Base-by-base conservation (phyloP, 2,329 filamentous ascomycete species). In the Trichophyton rubrum region DNA sequence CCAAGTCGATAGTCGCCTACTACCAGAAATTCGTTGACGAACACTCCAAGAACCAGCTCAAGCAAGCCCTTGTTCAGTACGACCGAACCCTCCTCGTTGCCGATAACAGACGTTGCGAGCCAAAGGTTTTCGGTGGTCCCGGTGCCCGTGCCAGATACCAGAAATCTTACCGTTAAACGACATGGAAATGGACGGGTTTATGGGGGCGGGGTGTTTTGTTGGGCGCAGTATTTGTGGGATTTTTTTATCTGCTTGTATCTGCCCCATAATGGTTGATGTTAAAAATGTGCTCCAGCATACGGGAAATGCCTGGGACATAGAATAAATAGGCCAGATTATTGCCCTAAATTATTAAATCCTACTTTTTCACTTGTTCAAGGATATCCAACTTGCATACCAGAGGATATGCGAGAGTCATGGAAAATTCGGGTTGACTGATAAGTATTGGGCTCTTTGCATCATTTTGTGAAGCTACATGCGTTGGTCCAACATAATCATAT, bases 1-100 rank as follows among this genome's bases (percentile, higher is more conserved):
- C 91, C 82, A 99, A 97, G 86, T 88, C 87, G 73, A 89, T 95
- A 77, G 87, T 95, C 75, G 88, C 90, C 79, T 96, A 96, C 88
- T 97, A 96, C 88, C 92, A 96, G 83, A 96, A 99, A 85, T 99
- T 87, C 82, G 90, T 97, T 80, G 93, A 99, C 77, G 93, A 99
- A 88, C 91, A 97, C 88, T 90, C 88, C 83, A 99, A 99, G 89
- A 96, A 97, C 86, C 84, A 90, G 81, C 85, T 99, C 75, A 99
- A 97, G 90, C 88, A 92, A 81, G 89, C 89, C 70, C 86, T 99
- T 71, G 89, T 92, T 74, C 85, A 90, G 78, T 99, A 92, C 84
- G 90, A 96, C 84, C 86, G 91, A 75, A 95, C 90, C 77, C 87
- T 99, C 70, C 88, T 99, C 75, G 93, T 99, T 73, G 93, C 93